Conservation (phyloP, 805 yeast species). For the Nakazawaea populi region DNA sequence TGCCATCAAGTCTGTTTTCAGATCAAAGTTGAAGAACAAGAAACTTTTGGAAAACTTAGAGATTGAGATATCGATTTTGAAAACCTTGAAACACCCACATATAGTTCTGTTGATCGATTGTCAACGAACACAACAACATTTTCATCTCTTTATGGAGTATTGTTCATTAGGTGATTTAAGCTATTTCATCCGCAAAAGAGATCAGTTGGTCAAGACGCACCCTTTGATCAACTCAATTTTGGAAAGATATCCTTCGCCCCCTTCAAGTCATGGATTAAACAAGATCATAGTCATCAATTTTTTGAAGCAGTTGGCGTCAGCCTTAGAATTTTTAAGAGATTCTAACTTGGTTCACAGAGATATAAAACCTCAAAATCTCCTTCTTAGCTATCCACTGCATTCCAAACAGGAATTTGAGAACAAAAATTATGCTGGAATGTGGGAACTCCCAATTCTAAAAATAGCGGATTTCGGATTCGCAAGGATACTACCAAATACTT, state of each 20-base stretch:
- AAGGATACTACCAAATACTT: constrained; percentile 84
- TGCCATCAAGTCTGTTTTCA: constrained; percentile 84
- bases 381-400: constrained; percentile 77
- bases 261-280: constrained; percentile 71
- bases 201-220: constrained; percentile 64
- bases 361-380: constrained; percentile 86
- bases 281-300: constrained; percentile 76
- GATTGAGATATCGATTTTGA: constrained; percentile 84
- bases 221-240: constrained; percentile 75
- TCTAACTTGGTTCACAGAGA: constrained; percentile 91
- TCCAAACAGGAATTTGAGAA: constrained; percentile 54
- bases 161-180: constrained; percentile 94
- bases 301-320: constrained; percentile 78
- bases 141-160: constrained; percentile 92
- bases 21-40: constrained; percentile 77
- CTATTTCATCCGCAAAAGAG: constrained; percentile 72
- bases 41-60: constrained; percentile 87
- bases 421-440: constrained; percentile 63
- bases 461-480: constrained; percentile 99
- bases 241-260: constrained; percentile 78
- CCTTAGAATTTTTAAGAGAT: constrained; percentile 73
- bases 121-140: constrained; percentile 66
- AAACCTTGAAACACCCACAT: constrained; percentile 87
- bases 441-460: constrained; percentile 86
- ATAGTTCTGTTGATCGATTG: constrained; percentile 84